Conservation (phyloP, 768 basidiomycete species). For the Boletellus ananas region DNA sequence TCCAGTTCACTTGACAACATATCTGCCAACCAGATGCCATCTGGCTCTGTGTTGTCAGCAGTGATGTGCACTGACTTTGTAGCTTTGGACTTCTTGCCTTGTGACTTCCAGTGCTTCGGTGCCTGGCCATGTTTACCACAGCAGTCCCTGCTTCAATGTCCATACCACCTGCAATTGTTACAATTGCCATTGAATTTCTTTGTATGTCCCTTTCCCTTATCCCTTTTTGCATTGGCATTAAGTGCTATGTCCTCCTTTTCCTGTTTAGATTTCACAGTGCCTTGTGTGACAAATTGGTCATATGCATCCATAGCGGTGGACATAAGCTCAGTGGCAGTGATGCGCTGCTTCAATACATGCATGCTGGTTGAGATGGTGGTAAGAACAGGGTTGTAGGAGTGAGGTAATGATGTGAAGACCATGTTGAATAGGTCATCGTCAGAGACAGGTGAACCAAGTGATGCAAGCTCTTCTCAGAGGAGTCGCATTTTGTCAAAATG, state of each 20-base stretch:
- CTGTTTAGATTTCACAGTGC: too few relatives aligned
- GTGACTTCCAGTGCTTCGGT: not conserved
- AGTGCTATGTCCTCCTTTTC: too few relatives aligned
- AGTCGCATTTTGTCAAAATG: not conserved
- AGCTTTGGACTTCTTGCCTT: too few relatives aligned
- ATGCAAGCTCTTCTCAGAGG: not conserved
- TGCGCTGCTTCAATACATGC: not conserved
- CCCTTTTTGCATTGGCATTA: too few relatives aligned
- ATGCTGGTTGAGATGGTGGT: conserved; percentile 14
- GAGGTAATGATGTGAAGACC: conserved; percentile 28
- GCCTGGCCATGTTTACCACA: not conserved
- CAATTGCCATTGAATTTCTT: too few relatives aligned
- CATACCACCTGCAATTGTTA: not conserved
- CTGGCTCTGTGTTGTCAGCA: too few relatives aligned
- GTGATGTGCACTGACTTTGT: too few relatives aligned
- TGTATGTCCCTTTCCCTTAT: too few relatives aligned
- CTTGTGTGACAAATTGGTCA: not conserved
- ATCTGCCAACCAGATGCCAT: too few relatives aligned
- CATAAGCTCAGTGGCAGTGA: not conserved
- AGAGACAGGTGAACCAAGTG: too few relatives aligned
- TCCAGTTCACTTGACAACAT: not conserved
- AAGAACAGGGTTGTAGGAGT: conserved; percentile 30
- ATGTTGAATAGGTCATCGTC: too few relatives aligned
- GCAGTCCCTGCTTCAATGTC: not conserved
- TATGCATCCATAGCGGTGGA: not conserved